Evolutionary conservation across 495 filamentous ascomycete species (phyloP), one percentile per base, ranked within the genome.

Genomic region (Parachaetomium inaequale): DNA sequence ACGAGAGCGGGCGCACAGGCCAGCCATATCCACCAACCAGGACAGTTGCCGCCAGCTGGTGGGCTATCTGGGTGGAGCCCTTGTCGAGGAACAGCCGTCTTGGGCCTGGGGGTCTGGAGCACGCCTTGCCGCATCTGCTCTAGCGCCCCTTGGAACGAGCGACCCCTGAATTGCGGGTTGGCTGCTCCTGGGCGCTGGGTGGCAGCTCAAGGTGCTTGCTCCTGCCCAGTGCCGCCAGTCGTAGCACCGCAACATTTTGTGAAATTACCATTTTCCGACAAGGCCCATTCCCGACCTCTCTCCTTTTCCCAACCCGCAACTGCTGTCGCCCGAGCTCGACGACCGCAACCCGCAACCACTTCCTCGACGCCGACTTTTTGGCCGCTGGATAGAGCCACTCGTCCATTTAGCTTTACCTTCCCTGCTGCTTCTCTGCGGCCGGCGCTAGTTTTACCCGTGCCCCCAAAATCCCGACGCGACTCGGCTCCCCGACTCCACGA

Each of bases 201-300:
- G 58, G 55, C 65, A 64, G 64, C 66, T 67, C 53, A 25, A 45
- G 36, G 21, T 55, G 34, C 26, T 68, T 19, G 50, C 61, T 66
- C 63, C 69, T 70, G 63, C 69, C 12, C n/a, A n/a, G n/a, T n/a
- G n/a, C n/a, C n/a, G n/a, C n/a, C n/a, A n/a, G 52, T 55, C 52
- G 67, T 68, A 62, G 64, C 68, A 72, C 66, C 61, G 70, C 64
- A 74, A 70, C 66, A 68, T 66, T 68, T 75, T 72, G 68, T 74
- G 72, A 75, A 74, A 75, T 75, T 75, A 64, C 46, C 71, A 72
- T 70, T 72, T 74, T 64, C 72, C 68, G 51, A 67, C 63, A 60
- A 66, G 61, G 57, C 59, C 59, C 58, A 63, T 61, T 63, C 58
- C 66, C 66, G 59, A 61, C 58, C 66, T 70, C 66, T 73, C 71